Evolutionary conservation across 306 rosid species (phyloP), one percentile per base, ranked within the genome.

Genomic region (Quercus ilex): DNA sequence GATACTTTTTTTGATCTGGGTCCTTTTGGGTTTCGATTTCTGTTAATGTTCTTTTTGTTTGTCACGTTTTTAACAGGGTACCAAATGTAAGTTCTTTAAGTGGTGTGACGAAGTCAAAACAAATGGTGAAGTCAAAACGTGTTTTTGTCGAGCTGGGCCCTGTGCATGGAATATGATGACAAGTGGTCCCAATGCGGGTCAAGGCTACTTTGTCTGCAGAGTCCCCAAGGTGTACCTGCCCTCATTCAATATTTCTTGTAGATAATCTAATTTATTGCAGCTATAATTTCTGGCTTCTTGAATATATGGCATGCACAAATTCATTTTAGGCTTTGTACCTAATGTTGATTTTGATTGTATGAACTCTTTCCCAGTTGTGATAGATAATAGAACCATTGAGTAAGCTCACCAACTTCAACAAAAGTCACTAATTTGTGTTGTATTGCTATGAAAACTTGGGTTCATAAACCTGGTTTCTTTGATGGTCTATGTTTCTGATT

Each of bases 121-220:
- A 17, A 26, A 52, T 31, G 31, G 63, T 62, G 23, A 33, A 11
- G 41, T 23, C 20, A n/a, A 5, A 9, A 28, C 55, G n/a, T 80
- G 79, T 59, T 20, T n/a, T 5, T 80, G 83, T 28, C 52, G 75
- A 19, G 83, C 83, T 46, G 83, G 83, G 10, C 35, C 6, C 55
- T 80, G 75, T 56, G 49, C 3, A 74, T 17, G 69, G 33, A 6
- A 55, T 55, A 25, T 17, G 21, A 56, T 38, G 73, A 14, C 5
- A 49, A 21, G 21, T 18, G 43, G 67, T 31, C 71, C 79, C 12
- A 26, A 55, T 53, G 74, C 43, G 5, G 65, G 67, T 68, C 67
- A 65, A 1, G 18, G 9, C 35, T 80, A 4, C 71, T 90, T 75
- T 63, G 67, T 17, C 6, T 90, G 91, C 79, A 88, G 89, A 76